phyloP scores from a whole-genome alignment of 805 yeast species.

The Hanseniaspora thailandica region DNA sequence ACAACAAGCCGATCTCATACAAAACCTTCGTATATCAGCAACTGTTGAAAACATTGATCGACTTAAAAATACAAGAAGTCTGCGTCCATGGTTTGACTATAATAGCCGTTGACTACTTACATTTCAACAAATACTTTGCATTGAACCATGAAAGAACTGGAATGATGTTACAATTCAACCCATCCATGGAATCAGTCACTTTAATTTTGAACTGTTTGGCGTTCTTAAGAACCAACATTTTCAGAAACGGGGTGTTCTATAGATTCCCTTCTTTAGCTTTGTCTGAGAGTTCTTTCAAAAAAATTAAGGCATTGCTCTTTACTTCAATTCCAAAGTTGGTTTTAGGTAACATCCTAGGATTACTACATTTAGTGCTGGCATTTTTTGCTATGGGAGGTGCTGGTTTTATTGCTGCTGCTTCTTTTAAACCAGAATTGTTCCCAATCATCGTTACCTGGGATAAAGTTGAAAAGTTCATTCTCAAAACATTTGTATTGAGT shows the following conservation, averaged over 20 bases:
- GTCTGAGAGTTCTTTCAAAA: background rate
- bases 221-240: background rate
- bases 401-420: background rate
- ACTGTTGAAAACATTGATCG: background rate
- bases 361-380: background rate
- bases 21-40: background rate
- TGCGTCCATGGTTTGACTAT: background rate
- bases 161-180: background rate
- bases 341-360: background rate
- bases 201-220: background rate
- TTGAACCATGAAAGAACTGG: background rate
- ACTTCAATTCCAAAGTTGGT: background rate
- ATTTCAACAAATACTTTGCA: background rate
- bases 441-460: background rate
- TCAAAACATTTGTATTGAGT: background rate
- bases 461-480: background rate
- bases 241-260: conserved; percentile 7
- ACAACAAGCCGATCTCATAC: background rate
- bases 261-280: background rate
- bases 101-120: background rate
- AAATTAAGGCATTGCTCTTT: background rate
- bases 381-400: conserved; percentile 7
- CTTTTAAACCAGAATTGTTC: background rate
- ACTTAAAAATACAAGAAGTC: background rate
- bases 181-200: background rate